Evolutionary conservation across 257 asterid genomes (phyloP).

Genomic region (Solanum habrochaites): DNA sequence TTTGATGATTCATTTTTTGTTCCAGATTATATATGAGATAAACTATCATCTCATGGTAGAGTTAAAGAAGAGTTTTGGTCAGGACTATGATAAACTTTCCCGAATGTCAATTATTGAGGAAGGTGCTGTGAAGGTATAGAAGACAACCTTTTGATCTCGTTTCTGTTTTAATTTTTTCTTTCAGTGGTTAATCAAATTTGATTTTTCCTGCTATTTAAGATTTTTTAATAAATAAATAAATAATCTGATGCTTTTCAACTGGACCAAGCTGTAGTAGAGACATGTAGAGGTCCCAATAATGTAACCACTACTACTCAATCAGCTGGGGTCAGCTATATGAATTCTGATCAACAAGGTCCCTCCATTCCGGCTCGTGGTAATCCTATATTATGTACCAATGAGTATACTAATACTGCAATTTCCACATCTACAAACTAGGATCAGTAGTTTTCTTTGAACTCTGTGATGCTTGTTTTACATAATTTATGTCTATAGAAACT

Average conservation of each 20-base stretch:
- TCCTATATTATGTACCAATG: not conserved
- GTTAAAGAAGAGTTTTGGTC: conserved; percentile 30
- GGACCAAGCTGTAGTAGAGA: not conserved
- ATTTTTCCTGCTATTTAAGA: not conserved
- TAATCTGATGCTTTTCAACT: not conserved
- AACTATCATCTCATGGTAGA: conserved; percentile 32
- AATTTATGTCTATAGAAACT: not conserved
- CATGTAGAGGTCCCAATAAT: not conserved
- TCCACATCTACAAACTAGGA: not conserved
- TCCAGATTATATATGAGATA: conserved; percentile 35
- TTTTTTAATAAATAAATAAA: not conserved
- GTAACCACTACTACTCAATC: not conserved
- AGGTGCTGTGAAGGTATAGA: conserved; percentile 20
- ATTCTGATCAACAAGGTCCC: not conserved
- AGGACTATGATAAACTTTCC: conserved; percentile 30
- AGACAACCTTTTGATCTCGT: not conserved
- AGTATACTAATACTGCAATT: not conserved
- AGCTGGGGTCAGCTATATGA: not conserved
- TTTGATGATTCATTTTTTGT: not conserved
- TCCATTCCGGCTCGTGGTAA: not conserved
- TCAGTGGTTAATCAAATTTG: not conserved
- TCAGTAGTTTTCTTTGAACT: not conserved
- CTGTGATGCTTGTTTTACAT: not conserved
- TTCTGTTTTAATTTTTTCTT: not conserved
- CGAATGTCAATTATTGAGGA: conserved; percentile 41